Percentiles rank a stretch among this genome's conserved stretches.
Evolutionary conservation across 495 filamentous ascomycete species (phyloP).

Genomic region (Rhizodiscina lignyota): DNA sequence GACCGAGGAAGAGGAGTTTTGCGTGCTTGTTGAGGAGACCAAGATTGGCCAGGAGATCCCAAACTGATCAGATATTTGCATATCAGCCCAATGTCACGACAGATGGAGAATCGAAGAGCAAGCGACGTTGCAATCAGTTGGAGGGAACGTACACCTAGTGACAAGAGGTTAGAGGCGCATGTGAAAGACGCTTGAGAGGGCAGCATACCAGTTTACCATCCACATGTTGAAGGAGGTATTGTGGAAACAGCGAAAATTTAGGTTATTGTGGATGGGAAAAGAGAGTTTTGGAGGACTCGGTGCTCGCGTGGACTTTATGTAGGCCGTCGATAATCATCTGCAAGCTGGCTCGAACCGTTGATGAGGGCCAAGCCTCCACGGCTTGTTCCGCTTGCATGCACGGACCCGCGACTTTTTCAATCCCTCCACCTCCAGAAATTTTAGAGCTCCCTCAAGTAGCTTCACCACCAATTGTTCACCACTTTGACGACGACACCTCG

Average conservation of each 20-base stretch:
- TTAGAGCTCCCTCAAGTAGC: neutral
- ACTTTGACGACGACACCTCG: neutral
- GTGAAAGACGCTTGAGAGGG: constrained; percentile 8
- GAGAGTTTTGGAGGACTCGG: no score
- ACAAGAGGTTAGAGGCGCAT: constrained; percentile 3
- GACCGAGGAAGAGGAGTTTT: constrained; percentile 28
- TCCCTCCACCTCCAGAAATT: no score
- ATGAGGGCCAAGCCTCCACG: no score
- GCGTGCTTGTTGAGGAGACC: constrained; percentile 87
- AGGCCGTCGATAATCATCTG: no score
- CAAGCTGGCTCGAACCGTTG: no score
- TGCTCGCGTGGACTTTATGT: no score
- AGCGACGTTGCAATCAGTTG: neutral
- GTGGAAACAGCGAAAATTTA: no score
- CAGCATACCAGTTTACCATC: constrained; percentile 87
- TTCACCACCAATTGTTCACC: neutral
- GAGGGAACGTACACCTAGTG: constrained; percentile 7
- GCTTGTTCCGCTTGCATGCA: no score
- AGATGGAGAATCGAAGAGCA: neutral
- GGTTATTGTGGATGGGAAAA: no score
- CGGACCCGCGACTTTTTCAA: no score
- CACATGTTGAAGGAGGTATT: constrained; percentile 66
- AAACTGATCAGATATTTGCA: constrained; percentile 40
- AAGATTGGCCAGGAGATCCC: constrained; percentile 76
- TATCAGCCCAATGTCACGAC: neutral